Evolutionary conservation across 2,329 filamentous ascomycete genomes (phyloP).

Genomic region (Colletotrichum tabaci): DNA sequence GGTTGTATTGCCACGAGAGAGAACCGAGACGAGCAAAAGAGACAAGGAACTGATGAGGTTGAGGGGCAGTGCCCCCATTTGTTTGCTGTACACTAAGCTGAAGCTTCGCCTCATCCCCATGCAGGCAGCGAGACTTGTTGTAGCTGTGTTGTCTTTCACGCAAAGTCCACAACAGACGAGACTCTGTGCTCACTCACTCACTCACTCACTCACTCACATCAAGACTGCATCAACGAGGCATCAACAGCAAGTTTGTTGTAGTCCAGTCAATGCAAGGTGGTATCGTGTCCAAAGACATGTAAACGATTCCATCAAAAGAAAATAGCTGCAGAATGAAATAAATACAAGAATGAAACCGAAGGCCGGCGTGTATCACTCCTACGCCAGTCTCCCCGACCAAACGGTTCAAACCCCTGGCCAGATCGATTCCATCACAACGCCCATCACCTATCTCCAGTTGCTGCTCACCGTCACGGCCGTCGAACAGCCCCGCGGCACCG

Average conservation of each 20-base stretch:
- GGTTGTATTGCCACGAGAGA: slow-evolving; percentile 14
- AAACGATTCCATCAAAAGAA: neutral
- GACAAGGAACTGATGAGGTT: neutral
- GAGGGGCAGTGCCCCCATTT: neutral
- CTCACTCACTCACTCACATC: neutral
- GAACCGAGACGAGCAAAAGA: neutral
- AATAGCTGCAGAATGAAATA: neutral
- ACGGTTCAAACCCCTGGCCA: no score
- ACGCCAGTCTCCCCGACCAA: no score
- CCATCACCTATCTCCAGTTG: slow-evolving; percentile 46
- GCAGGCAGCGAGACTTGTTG: neutral
- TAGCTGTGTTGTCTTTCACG: no score
- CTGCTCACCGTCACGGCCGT: slow-evolving; percentile 43
- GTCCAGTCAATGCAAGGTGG: rapidly evolving
- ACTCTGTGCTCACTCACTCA: no score
- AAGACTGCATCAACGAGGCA: neutral
- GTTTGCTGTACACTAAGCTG: neutral
- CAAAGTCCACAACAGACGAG: no score
- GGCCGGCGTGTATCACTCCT: no score
- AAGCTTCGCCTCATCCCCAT: slow-evolving; percentile 2
- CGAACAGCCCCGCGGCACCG: slow-evolving; percentile 48
- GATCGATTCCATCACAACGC: neutral
- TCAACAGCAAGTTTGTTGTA: no score
- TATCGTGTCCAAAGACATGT: no score
- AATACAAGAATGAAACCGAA: no score